A percentile compares a stretch with the other conserved stretches of the same genome.
Conservation (phyloP, 768 basidiomycete species). For the Coprinopsis marcescibilis region DNA sequence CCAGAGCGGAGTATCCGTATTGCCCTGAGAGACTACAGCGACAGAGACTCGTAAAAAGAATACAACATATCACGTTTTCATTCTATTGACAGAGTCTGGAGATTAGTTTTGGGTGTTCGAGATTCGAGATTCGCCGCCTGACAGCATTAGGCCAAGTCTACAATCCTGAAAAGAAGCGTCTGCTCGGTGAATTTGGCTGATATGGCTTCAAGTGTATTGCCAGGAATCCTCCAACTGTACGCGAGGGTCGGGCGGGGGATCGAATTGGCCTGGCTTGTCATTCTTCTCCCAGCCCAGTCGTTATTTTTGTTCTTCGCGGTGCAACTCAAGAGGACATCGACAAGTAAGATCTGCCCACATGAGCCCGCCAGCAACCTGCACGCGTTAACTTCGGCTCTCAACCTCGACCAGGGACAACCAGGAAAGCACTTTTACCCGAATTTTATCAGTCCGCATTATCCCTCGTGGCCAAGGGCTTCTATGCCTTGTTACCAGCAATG, state of each 20-base stretch:
- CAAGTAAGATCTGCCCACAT: neutral
- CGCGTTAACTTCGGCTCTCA: neutral
- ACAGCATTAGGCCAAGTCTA: neutral
- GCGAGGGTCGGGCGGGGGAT: neutral
- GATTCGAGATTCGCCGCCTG: neutral
- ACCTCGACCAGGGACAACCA: neutral
- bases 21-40: too few relatives aligned
- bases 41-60: too few relatives aligned
- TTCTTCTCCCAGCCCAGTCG: too few relatives aligned
- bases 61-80: too few relatives aligned
- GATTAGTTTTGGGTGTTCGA: too few relatives aligned
- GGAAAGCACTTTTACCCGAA: constrained; percentile 4
- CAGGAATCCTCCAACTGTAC: constrained; percentile 1
- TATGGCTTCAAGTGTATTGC: neutral
- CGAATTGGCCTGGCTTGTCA: too few relatives aligned
- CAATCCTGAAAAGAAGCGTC: neutral
- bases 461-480: constrained; percentile 3
- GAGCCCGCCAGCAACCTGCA: neutral
- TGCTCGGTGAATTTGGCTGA: neutral
- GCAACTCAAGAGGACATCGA: neutral
- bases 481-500: neutral
- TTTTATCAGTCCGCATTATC: constrained; percentile 1
- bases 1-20: too few relatives aligned
- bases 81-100: too few relatives aligned
- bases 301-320: too few relatives aligned